phyloP scores from a whole-genome alignment of 2,329 filamentous ascomycete species.

The Aspergillus pseudotamarii region DNA sequence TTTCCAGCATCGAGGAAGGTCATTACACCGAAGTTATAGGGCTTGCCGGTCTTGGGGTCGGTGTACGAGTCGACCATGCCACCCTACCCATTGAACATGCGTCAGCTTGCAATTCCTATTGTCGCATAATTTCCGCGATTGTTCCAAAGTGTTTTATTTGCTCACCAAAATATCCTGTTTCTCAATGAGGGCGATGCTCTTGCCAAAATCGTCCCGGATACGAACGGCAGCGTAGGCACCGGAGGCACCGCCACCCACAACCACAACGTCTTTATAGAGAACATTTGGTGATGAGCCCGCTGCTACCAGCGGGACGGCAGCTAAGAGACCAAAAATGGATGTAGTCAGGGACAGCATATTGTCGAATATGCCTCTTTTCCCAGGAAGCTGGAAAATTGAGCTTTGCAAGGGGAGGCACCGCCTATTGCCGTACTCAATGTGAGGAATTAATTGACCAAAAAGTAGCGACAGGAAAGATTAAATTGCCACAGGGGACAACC shows the following conservation, averaged over 20 bases:
- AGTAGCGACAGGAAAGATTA: neutral
- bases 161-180: slow-evolving; percentile 23
- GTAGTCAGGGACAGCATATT: neutral
- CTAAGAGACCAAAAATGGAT: slow-evolving; percentile 3
- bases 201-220: slow-evolving; percentile 23
- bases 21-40: slow-evolving; percentile 25
- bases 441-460: neutral
- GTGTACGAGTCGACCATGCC: slow-evolving; percentile 26
- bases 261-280: slow-evolving; percentile 23
- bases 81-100: slow-evolving; percentile 12
- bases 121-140: neutral
- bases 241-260: slow-evolving; percentile 28
- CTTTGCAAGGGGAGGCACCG: too few relatives aligned
- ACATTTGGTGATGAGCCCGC: slow-evolving; percentile 9
- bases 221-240: slow-evolving; percentile 29
- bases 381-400: neutral
- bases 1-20: slow-evolving; percentile 21
- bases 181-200: slow-evolving; percentile 26
- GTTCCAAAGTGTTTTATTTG: neutral
- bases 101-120: neutral
- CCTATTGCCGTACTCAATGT: neutral
- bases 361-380: neutral
- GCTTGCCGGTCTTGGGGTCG: slow-evolving; percentile 18
- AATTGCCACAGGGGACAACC: neutral
- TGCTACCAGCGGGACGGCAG: slow-evolving; percentile 6